Percentiles rank a stretch among this genome's conserved stretches.
Evolutionary conservation across 2,329 filamentous ascomycete species (phyloP).

Genomic region (Aurifilum marmelostoma): DNA sequence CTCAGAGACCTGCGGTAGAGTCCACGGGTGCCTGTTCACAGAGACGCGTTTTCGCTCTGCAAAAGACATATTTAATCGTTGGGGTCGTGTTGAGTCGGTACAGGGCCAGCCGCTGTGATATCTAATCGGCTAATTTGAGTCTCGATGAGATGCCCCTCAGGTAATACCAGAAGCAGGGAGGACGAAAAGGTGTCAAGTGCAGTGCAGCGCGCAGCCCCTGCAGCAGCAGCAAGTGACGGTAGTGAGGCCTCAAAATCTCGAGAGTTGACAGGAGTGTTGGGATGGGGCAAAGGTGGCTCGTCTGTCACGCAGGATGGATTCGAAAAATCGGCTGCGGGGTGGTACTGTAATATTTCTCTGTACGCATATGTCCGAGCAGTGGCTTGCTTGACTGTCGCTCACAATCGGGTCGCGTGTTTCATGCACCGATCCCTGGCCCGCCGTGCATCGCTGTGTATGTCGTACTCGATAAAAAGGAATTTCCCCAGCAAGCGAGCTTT

Average conservation of each 20-base stretch:
- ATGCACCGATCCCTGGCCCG: constrained; percentile 9
- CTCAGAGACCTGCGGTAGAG: constrained; percentile 40
- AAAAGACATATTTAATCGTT: constrained; percentile 33
- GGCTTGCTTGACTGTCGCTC: constrained; percentile 19
- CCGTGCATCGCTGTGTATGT: constrained; percentile 12
- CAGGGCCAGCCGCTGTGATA: background rate
- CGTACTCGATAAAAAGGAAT: background rate
- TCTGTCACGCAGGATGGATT: background rate
- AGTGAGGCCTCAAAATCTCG: background rate
- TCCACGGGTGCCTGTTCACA: constrained; percentile 31
- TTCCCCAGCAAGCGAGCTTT: background rate
- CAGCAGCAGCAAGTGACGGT: background rate
- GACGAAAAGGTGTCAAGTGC: background rate
- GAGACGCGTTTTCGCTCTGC: constrained; percentile 39
- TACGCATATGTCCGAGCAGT: constrained; percentile 13
- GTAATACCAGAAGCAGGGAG: background rate
- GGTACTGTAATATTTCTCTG: constrained; percentile 8
- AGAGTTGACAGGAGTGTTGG: background rate
- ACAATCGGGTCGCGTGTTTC: constrained; percentile 19
- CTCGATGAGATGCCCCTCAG: background rate
- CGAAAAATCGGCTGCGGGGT: constrained; percentile 7
- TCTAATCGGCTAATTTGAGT: background rate
- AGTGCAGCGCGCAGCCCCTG: background rate
- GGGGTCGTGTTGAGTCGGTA: background rate
- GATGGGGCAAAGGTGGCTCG: background rate